Conservation (phyloP, 331 rosid species). For the Quercus lobata region DNA sequence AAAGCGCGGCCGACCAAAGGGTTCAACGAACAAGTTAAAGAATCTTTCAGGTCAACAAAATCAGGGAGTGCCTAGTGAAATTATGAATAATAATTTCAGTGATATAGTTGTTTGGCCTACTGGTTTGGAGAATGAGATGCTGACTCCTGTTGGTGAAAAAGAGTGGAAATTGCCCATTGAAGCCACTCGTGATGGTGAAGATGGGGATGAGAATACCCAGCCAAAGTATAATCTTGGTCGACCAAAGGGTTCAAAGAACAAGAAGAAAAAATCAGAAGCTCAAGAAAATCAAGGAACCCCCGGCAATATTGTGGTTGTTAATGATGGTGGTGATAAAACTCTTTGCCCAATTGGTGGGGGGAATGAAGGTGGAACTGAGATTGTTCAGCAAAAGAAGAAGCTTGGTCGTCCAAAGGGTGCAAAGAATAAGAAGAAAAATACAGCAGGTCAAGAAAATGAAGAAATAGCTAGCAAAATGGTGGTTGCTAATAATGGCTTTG, state of each 20-base stretch:
- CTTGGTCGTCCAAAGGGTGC: background rate
- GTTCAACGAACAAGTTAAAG: constrained; percentile 27
- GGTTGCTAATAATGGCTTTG: background rate
- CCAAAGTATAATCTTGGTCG: constrained; percentile 7
- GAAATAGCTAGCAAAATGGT: background rate
- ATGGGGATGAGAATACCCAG: background rate
- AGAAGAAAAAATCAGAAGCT: background rate
- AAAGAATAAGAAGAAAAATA: background rate
- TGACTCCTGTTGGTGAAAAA: background rate
- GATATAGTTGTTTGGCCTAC: background rate
- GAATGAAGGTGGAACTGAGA: constrained; percentile 6
- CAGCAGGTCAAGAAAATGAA: background rate
- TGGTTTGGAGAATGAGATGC: background rate
- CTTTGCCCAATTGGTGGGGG: background rate
- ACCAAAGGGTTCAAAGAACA: constrained; percentile 25
- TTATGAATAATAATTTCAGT: background rate
- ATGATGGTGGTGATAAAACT: background rate
- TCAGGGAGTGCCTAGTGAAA: background rate
- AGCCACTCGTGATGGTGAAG: background rate
- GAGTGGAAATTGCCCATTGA: background rate
- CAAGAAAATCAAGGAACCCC: background rate
- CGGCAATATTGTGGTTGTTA: background rate
- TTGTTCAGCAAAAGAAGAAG: background rate
- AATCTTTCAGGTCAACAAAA: background rate
- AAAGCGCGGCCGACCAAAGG: constrained; percentile 28